Base-by-base conservation (phyloP, 2,329 filamentous ascomycete genomes). In the Aspergillus pseudonomiae region DNA sequence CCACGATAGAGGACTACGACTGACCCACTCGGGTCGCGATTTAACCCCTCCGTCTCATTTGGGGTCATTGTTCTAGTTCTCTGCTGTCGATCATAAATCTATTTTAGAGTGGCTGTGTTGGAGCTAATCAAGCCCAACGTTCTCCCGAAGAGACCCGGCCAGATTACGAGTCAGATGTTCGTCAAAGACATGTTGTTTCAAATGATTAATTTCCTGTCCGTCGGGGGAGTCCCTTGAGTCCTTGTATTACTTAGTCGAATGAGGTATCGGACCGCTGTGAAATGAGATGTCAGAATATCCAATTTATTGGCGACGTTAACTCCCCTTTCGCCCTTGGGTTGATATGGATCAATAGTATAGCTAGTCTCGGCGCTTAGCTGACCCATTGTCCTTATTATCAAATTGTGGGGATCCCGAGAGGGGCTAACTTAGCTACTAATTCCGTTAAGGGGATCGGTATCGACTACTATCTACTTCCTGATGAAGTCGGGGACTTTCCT, bases 81-180 rank as follows among this genome's bases (percentile, higher is more conserved):
- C 26, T 50, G 16, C 26, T 54, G 61, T 64, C 56, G 59, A 67
- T 66, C 60, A 61, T 28, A 5, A 28, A 28, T 52, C 58, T 64
- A 56, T 53, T 60, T 58, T 19, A 45, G 34, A 56, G 64, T 67
- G 64, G 65, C 62, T 63, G 62, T 60, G 60, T 56, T 64, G 48
- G 48, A 52, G 19, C 48, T 52, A 52, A 52, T 34, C 28, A 52
- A 52, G 28, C 30, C 16, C 48, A 52, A 32, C 28, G 48, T 21
- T 52, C 28, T 52, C 28, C 48, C 48, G 48, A 52, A 52, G 48
- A 52, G 26, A n/a, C 48, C 28, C 48, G 28, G 48, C 48, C 28
- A 32, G 28, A 32, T 34, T 52, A 52, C 48, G 48, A 52, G 48
- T 52, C 48, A 30, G 28, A 52, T 19, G 16, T 52, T 52, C 26